Base-by-base conservation (phyloP, 805 yeast species). In the Monosporozyma siamensis region DNA sequence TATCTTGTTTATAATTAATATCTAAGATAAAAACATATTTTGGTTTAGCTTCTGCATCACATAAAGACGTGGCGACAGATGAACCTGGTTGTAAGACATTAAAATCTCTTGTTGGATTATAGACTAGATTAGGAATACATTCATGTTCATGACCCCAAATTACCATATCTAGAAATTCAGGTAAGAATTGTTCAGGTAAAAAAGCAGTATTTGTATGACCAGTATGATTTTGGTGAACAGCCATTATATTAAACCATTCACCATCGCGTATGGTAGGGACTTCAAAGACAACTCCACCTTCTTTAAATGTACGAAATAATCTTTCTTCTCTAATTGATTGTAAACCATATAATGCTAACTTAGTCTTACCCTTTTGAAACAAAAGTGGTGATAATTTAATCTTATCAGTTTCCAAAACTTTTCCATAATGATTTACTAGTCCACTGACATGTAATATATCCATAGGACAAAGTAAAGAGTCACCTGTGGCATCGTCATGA, bases 141-240 rank as follows among this genome's bases (percentile, higher is more conserved):
- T 92, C 97, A 62, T 92, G 98, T 59, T 92, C 98, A 61, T 92
- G 98, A 14, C 98, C 98, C 98, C 98, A 92, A 2, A 89, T 65
- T 0, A 92, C 80, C 44, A 90, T 68, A 56, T 92, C 88, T 38
- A 92, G 54, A 56, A 89, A 88, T 7, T 71, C 67, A 0, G 97
- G 98, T 20, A 92, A 64, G 51, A 84, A 82, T 41, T 70, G 72
- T 49, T 89, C 97, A 5, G 97, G 97, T 4, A 92, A 67, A 49
- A 82, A 82, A 4, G 86, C 79, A 0, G 94, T 84, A 35, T 78
- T 77, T 1, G 94, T 76, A 53, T 89, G 89, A 4, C 82, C 77
- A 2, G 79, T 73, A 56, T 85, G 96, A 62, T 92, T 92, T 63
- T 92, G 98, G 61, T 92, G 98, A 7, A 92, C 82, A 38, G 86